Conservation (phyloP, 768 basidiomycete species). For the Porpolomopsis calyptriformis region DNA sequence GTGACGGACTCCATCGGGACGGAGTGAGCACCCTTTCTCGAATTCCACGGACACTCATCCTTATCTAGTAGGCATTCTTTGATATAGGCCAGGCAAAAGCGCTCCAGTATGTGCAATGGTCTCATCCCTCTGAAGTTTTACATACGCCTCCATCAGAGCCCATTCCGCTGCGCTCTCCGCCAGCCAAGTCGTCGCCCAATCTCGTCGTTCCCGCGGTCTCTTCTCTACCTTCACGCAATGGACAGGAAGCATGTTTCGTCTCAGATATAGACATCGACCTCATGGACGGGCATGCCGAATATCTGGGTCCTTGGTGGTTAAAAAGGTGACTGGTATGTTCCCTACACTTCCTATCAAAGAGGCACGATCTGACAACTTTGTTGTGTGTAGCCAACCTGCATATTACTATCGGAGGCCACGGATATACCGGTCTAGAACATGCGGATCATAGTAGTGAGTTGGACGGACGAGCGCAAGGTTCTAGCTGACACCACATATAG, state of each 20-base stretch:
- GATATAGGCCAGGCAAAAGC: conserved; percentile 71
- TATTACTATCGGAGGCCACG: conserved; percentile 90
- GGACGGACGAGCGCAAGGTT: not conserved
- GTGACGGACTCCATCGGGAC: conserved; percentile 67
- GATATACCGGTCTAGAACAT: conserved; percentile 80
- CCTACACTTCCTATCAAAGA: not conserved
- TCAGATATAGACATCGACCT: conserved; percentile 59
- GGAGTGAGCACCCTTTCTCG: conserved; percentile 41
- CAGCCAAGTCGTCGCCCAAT: conserved; percentile 58
- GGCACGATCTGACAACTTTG: not conserved
- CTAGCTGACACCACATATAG: conserved; percentile 27
- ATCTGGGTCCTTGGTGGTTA: conserved; percentile 71
- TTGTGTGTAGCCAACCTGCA: conserved; percentile 70
- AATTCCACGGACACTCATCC: not conserved
- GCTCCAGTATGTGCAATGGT: conserved; percentile 38
- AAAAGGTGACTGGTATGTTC: conserved; percentile 73
- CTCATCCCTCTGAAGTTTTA: not conserved
- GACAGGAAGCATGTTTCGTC: conserved; percentile 27
- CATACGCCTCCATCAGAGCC: conserved; percentile 29
- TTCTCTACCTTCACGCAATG: conserved; percentile 46
- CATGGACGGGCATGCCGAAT: conserved; percentile 73
- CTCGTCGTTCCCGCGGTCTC: conserved; percentile 63
- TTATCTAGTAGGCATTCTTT: conserved; percentile 50
- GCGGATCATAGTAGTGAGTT: conserved; percentile 75
- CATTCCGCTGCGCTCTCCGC: conserved; percentile 61